Percentiles rank a stretch among this genome's conserved stretches.
Evolutionary conservation across 176 grass and related monocot genomes (phyloP).

Genomic region (Cymbopogon citratus): DNA sequence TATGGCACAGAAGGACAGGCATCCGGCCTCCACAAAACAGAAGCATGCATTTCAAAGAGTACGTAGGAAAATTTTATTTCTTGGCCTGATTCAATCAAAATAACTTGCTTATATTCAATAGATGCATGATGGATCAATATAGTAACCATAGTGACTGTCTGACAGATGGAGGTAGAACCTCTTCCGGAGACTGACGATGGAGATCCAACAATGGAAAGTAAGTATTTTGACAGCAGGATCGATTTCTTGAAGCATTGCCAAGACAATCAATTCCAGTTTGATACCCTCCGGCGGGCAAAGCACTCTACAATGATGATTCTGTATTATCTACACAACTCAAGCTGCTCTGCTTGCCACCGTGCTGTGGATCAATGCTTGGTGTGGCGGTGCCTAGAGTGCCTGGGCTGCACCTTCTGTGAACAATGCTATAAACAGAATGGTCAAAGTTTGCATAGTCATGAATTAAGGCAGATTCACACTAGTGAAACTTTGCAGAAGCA

Average conservation of each 20-base stretch:
- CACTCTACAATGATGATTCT: constrained; percentile 98
- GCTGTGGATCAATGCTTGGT: constrained; percentile 47
- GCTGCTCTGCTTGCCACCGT: constrained; percentile 51
- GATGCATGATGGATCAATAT: constrained; percentile 25
- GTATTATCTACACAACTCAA: constrained; percentile 71
- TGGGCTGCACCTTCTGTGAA: constrained; percentile 57
- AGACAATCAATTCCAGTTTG: constrained; percentile 83
- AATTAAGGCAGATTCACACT: constrained; percentile 41
- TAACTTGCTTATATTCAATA: constrained; percentile 1
- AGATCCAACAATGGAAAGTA: constrained; percentile 66
- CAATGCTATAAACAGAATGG: constrained; percentile 66
- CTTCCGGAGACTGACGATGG: constrained; percentile 60
- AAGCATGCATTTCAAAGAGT: constrained; percentile 75
- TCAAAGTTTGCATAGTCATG: constrained; percentile 58
- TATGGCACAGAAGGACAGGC: constrained; percentile 62
- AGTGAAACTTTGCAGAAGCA: constrained; percentile 13
- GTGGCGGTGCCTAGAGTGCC: constrained; percentile 67
- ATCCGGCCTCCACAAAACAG: constrained; percentile 62
- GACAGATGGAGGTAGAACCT: constrained; percentile 52
- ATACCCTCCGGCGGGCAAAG: constrained; percentile 87
- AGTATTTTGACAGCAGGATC: constrained; percentile 80
- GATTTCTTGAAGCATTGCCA: constrained; percentile 86
- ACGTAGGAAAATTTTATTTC: constrained; percentile 12
- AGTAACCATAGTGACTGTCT: constrained; percentile 27
- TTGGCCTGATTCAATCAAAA: neutral